A percentile compares a stretch with the other conserved stretches of the same genome.
Conservation (phyloP, 805 yeast species). For the Candida pini region DNA sequence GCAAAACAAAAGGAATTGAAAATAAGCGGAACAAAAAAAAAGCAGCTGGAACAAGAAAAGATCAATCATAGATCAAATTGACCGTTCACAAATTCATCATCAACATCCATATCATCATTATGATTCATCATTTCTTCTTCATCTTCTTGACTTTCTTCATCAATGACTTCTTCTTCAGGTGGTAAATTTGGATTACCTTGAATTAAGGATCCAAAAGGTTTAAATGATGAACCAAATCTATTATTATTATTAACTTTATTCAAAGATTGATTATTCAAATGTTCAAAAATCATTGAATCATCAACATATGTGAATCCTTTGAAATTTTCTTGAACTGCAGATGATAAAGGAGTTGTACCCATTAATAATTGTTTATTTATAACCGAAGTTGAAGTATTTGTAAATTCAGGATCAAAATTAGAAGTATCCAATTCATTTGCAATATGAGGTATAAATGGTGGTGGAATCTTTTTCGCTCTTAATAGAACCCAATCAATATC, state of each 20-base stretch:
- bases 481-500: conserved; percentile 89
- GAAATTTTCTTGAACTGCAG: conserved; percentile 93
- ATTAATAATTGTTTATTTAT: conserved; percentile 61
- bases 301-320: conserved; percentile 96
- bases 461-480: conserved; percentile 77
- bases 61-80: conserved; percentile 64
- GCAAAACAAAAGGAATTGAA: no score
- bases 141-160: conserved; percentile 51
- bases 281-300: conserved; percentile 87
- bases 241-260: conserved; percentile 27
- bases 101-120: conserved; percentile 47
- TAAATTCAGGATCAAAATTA: conserved; percentile 96
- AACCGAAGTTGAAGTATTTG: conserved; percentile 82
- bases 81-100: conserved; percentile 83
- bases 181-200: conserved; percentile 78
- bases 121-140: conserved; percentile 38
- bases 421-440: conserved; percentile 90
- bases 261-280: conserved; percentile 38
- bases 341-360: conserved; percentile 80
- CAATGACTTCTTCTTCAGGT: conserved; percentile 79
- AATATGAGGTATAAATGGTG: conserved; percentile 95
- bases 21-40: no score
- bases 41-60: conserved; percentile 1
- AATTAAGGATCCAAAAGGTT: conserved; percentile 59
- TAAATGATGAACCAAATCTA: no score